Evolutionary conservation across 768 basidiomycete species (phyloP), one percentile per base, ranked within the genome.

Genomic region (Lactarius psammicola): DNA sequence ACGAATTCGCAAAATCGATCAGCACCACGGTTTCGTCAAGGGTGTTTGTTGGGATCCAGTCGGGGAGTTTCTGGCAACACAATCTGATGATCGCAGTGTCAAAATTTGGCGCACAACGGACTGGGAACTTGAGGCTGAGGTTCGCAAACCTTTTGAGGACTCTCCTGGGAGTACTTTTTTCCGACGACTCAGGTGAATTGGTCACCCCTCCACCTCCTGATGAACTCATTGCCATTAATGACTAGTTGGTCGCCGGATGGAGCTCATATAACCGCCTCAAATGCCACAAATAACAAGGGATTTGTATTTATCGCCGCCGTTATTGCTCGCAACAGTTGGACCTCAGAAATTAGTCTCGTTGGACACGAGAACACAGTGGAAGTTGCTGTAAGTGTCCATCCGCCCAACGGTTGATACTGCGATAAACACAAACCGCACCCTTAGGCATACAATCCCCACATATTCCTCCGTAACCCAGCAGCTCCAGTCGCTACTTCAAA

Each of bases 11-110:
- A 92, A 89, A 75, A 83, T 99, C 7, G 91, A 92, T 65, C 86
- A 86, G 64, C 97, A 98, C 73, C 88, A 93, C 72, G 96, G 95
- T 2, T 98, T 98, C 75, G 95, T 99, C 71, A 98, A 99, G 77
- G 97, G 97, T 65, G 93, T 99, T 58, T 95, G 94, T 73, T 99
- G 96, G 88, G 97, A 99, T 78, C 97, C 97, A 4, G 96, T 95
- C 3, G 97, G 97, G 55, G 92, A 98, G 77, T 98, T 89, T 74
- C 86, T 99, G 67, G 96, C 97, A n/a, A 98, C 96, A 49, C 87
- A 96, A 78, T 95, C 95, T 30, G 96, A 98, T 76, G 97, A 99
- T 77, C 87, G 92, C 74, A 89, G 94, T 5, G 94, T 98, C 68
- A 97, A 96, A 74, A 91, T 99, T 42, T 99, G 97, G 97, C 84